phyloP scores from a whole-genome alignment of 306 rosid genomes.

The Quercus agrifolia region DNA sequence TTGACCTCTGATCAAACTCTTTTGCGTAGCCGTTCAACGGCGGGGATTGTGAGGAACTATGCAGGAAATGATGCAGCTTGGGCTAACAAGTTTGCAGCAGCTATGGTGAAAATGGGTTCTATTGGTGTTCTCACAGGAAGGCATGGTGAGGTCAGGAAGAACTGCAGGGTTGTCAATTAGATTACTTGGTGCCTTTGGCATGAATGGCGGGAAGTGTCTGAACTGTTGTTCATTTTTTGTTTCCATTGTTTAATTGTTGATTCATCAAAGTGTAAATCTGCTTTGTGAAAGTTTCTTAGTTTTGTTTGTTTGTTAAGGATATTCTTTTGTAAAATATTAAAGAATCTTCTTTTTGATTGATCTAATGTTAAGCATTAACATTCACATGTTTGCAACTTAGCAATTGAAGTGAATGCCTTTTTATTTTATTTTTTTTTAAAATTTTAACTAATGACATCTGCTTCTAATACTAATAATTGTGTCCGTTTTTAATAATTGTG shows the following conservation, averaged over 20 bases:
- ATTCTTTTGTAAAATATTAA: neutral
- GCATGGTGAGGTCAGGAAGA: slow-evolving; percentile 3
- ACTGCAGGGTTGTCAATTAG: neutral
- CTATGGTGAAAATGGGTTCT: slow-evolving; percentile 12
- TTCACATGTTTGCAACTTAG: too few relatives aligned
- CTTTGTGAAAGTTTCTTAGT: neutral
- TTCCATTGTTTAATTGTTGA: neutral
- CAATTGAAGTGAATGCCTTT: too few relatives aligned
- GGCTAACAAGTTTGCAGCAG: slow-evolving; percentile 7
- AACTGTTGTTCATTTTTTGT: neutral
- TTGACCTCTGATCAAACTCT: slow-evolving; percentile 15
- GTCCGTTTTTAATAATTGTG: accelerated
- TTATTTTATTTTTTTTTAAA: too few relatives aligned
- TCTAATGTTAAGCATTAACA: too few relatives aligned
- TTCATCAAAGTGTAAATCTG: neutral
- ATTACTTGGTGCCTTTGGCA: neutral
- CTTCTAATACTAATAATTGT: too few relatives aligned
- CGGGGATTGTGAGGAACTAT: neutral
- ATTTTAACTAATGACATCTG: accelerated
- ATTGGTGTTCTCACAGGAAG: slow-evolving; percentile 5
- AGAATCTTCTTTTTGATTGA: neutral
- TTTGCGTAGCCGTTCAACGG: neutral
- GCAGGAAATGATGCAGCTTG: neutral
- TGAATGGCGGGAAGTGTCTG: neutral
- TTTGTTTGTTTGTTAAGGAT: neutral